These are phyloP conservation scores for Calcarisporium arbuscula DNA, from an alignment of 2,329 filamentous ascomycete species.

Conservation along the genomic window DNA sequence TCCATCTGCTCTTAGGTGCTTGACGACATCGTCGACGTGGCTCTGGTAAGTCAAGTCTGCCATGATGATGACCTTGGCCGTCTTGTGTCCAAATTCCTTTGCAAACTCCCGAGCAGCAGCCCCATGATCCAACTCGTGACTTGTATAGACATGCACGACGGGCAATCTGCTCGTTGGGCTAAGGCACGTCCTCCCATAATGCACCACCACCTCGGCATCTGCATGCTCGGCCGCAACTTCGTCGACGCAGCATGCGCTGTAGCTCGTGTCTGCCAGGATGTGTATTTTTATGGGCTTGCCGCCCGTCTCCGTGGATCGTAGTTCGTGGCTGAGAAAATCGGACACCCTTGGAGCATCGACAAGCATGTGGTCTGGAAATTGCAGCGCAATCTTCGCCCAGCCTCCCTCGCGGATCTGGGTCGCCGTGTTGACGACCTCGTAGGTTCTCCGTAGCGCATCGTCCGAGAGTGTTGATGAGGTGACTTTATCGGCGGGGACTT, in stretches of 20 bases:
- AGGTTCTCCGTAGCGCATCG: constrained; percentile 67
- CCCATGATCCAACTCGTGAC: constrained; percentile 58
- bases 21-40: constrained; percentile 57
- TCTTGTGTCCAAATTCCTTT: constrained; percentile 58
- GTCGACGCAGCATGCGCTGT: constrained; percentile 94
- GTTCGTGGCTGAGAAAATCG: constrained; percentile 37
- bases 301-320: constrained; percentile 12
- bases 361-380: constrained; percentile 93
- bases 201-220: constrained; percentile 82
- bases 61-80: constrained; percentile 67
- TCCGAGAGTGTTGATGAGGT: constrained; percentile 39
- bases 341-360: constrained; percentile 77
- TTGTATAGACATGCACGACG: constrained; percentile 86
- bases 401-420: constrained; percentile 63
- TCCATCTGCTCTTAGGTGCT: constrained; percentile 51
- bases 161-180: constrained; percentile 83
- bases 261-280: constrained; percentile 91
- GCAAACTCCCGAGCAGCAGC: constrained; percentile 54
- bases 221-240: constrained; percentile 95
- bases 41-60: constrained; percentile 83
- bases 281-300: constrained; percentile 47
- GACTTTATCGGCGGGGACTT: constrained; percentile 37
- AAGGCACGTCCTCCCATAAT: constrained; percentile 88
- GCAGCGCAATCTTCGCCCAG: constrained; percentile 78
- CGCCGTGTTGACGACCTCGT: constrained; percentile 79